Base-by-base conservation (phyloP, 78 protist genomes). In the Dictyostelium brefeldianum region DNA sequence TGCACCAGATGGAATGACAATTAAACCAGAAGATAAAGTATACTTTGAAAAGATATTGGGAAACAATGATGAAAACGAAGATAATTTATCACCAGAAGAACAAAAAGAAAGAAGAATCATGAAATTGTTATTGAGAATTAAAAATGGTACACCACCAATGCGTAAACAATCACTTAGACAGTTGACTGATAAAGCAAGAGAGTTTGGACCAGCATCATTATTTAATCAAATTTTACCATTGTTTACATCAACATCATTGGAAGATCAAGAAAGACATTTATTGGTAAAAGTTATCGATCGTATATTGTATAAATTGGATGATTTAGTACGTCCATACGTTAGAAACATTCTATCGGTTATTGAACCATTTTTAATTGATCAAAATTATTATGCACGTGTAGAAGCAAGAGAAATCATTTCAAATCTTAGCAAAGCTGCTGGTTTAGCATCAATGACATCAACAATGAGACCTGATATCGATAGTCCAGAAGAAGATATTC, bases 71-170 rank as follows among this genome's bases (percentile, higher is more conserved):
- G 87, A 41, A 17, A 94, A 84, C 11, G 99, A 97, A 18, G 98
- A 95, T 18, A 64, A 51, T 57, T 90, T 97, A 22, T 8, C 92
- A 47, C 80, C 90, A 15, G 97, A 98, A 15, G 99, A 98, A 64
- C 50, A 43, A 18, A 98, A 97, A 54, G 99, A 98, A 91, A 79
- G 99, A 15, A 53, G 80, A 74, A 96, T 99, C 81, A 96, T 98
- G 99, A 89, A 92, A 91, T 91, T 98, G 14, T 96, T 99, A 64
- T 92, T 98, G 57, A 90, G 96, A 50, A 96, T 94, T 89, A 99
- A 99, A 92, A 99, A 99, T 96, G 99, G 99, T 89, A 97, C 98
- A 27, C 99, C 99, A 46, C 99, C 98, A 54, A 95, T 95, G 98
- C 87, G 99, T 46, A 99, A 98, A 95, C 74, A 81, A 22, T 99